Evolutionary conservation across 2,329 filamentous ascomycete species (phyloP), one percentile per base, ranked within the genome.

Genomic region (Ophiostoma pallidulum): DNA sequence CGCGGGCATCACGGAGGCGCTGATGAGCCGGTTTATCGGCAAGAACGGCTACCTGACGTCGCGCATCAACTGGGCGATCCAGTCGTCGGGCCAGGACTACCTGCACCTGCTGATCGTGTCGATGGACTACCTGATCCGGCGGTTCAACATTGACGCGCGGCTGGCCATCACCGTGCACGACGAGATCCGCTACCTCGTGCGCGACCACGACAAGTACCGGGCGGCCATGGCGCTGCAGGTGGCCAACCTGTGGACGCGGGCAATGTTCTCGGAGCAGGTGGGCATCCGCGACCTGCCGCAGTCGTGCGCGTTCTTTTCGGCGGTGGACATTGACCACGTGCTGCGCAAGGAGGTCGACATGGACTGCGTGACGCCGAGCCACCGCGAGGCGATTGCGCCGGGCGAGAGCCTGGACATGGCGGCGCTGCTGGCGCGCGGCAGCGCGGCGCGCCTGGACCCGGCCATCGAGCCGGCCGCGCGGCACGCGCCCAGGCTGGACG

Each of bases 21-120:
- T 98, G 18, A 94, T 94, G 83, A 75, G 82, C 45, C 82, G 86
- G 14, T 94, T 84, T 60, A 82, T 98, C 58, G 86, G 77, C 64
- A 92, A 87, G 60, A 89, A 90, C 31, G 87, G 84, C 19, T 98
- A 95, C 67, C 83, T 98, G 69, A 96, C 92, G 1, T 94, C 86
- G 16, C 83, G 94, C 29, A 97, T 98, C 67, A 98, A 98, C 62
- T 98, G 92, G 92, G 92, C 92, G 3, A 97, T 98, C 57, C 92
- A 98, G 60, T 96, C 90, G 1, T 94, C 87, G 0, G 92, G 94
- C 5, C 91, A 97, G 4, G 94, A 98, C 64, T 98, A 98, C 63
- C 77, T 98, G 2, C 92, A 98, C 60, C 79, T 98, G 4, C 75
- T 98, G 16, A 88, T 98, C 53, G 79, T 97, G 3, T 75, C 81